Conservation (phyloP, 208 protist species). For the Acanthamoeba pearcei region DNA sequence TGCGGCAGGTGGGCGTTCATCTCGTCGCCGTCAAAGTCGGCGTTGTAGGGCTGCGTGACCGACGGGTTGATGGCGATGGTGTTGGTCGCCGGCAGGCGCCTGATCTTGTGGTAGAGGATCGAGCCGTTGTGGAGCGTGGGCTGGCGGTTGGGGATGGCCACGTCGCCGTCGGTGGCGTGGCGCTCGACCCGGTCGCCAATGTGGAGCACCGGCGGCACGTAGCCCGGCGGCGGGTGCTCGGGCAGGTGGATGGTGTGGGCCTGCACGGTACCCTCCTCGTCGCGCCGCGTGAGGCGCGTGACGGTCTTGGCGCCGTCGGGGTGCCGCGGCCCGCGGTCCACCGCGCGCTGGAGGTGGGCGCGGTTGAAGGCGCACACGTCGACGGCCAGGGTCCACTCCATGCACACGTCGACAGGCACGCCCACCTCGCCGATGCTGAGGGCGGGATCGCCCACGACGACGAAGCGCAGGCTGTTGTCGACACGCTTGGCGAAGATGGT, state of each 20-base stretch:
- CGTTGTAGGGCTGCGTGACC: slow-evolving; percentile 99
- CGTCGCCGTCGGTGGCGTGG: slow-evolving; percentile 98
- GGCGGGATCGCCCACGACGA: slow-evolving; percentile 99
- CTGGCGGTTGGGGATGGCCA: slow-evolving; percentile 99
- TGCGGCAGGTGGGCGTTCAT: slow-evolving; percentile 99
- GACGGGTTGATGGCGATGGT: slow-evolving; percentile 99
- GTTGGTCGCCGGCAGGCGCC: slow-evolving; percentile 94
- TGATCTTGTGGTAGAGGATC: slow-evolving; percentile 97
- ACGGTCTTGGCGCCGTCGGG: too few relatives aligned
- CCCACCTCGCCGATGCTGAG: slow-evolving; percentile 98
- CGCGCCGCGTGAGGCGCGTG: too few relatives aligned
- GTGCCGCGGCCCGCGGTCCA: too few relatives aligned
- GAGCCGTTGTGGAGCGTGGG: slow-evolving; percentile 99
- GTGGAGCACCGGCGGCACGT: too few relatives aligned
- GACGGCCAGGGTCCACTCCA: too few relatives aligned
- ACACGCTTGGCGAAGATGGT: slow-evolving; percentile 99
- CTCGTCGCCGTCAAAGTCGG: slow-evolving; percentile 99
- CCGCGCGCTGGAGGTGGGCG: too few relatives aligned
- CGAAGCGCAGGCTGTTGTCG: slow-evolving; percentile 98
- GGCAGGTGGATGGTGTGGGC: slow-evolving; percentile 77
- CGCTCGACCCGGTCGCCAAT: slow-evolving; percentile 95
- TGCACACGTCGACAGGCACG: slow-evolving; percentile 30
- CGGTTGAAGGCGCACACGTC: too few relatives aligned
- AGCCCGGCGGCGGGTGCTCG: not conserved
- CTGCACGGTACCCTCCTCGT: too few relatives aligned